phyloP scores from a whole-genome alignment of 768 basidiomycete species.

The Agrocybe pediades region DNA sequence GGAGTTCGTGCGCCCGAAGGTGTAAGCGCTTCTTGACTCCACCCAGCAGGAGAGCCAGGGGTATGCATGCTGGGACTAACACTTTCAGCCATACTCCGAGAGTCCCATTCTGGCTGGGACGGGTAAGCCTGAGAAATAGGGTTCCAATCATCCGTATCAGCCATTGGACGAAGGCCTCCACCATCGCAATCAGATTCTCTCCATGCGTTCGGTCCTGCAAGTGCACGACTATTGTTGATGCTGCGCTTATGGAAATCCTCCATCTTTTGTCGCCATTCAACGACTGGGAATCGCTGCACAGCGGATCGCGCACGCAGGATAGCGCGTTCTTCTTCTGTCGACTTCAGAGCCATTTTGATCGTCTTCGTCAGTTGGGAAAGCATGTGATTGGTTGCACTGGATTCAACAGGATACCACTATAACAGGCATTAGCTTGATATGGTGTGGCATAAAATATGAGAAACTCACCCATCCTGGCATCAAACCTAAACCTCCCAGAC shows the following conservation, averaged over 20 bases:
- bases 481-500: slow-evolving; percentile 90
- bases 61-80: slow-evolving; percentile 31
- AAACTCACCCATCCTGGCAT: slow-evolving; percentile 95
- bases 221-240: slow-evolving; percentile 66
- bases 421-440: neutral
- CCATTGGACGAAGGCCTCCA: slow-evolving; percentile 47
- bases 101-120: slow-evolving; percentile 78
- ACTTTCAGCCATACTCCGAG: slow-evolving; percentile 52
- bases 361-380: slow-evolving; percentile 93
- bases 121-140: slow-evolving; percentile 67
- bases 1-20: slow-evolving; percentile 40
- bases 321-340: slow-evolving; percentile 87
- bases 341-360: slow-evolving; percentile 91
- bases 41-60: slow-evolving; percentile 62
- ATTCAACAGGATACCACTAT: slow-evolving; percentile 97
- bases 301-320: slow-evolving; percentile 92
- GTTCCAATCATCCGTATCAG: slow-evolving; percentile 80
- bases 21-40: slow-evolving; percentile 61
- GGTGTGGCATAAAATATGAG: slow-evolving; percentile 2
- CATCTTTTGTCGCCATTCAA: slow-evolving; percentile 95
- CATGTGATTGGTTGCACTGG: slow-evolving; percentile 91
- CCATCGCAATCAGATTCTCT: slow-evolving; percentile 68
- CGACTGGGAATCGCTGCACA: slow-evolving; percentile 95
- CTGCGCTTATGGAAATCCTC: slow-evolving; percentile 93
- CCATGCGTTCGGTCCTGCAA: slow-evolving; percentile 79